Base-by-base conservation (phyloP, 148 eudicot species). In the Amaranthus cruentus region DNA sequence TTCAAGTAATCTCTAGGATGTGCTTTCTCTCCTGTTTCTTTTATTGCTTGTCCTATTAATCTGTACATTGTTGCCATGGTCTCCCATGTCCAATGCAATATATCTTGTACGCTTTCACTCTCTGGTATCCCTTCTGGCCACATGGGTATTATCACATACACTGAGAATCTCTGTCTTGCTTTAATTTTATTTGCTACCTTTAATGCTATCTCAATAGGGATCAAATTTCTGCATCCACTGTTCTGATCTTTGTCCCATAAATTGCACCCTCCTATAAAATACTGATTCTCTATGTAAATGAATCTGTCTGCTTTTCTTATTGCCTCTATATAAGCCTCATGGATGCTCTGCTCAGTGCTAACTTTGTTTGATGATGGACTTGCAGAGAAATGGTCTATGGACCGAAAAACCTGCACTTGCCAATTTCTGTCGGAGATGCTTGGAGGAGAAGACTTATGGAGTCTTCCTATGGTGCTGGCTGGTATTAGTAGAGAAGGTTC, bases 51-150 rank as follows among this genome's bases (percentile, higher is more conserved):
- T 38, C 88, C 96, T 56, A 95, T 84, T 57, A 95, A 68, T 58
- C 66, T 83, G 74, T 91, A 95, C 96, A 95, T 95, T 97, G 92
- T 90, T 65, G 18, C 68, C 90, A 95, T 90, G 28, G 97, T 92
- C 74, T 87, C 86, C 72, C 91, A 79, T 6, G 93, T 87, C 99
- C 97, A 95, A 54, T 95, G 89, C 81, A 95, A 58, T 75, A 95
- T 95, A 59, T 88, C 94, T 68, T 88, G 89, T 65, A 95, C 94
- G 2, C 91, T 73, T 68, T 95, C 94, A 54, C 88, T 87, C 69
- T 90, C 97, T 12, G 96, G 92, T 12, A 68, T 73, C 49, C 99
- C 99, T 83, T 95, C 99, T 38, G 99, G 99, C 99, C 99, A 91
- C 97, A 95, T 91, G 43, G 97, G 99, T 57, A 95, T 90, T 63